phyloP scores from a whole-genome alignment of 2,329 filamentous ascomycete genomes.

The Diplodia corticola region DNA sequence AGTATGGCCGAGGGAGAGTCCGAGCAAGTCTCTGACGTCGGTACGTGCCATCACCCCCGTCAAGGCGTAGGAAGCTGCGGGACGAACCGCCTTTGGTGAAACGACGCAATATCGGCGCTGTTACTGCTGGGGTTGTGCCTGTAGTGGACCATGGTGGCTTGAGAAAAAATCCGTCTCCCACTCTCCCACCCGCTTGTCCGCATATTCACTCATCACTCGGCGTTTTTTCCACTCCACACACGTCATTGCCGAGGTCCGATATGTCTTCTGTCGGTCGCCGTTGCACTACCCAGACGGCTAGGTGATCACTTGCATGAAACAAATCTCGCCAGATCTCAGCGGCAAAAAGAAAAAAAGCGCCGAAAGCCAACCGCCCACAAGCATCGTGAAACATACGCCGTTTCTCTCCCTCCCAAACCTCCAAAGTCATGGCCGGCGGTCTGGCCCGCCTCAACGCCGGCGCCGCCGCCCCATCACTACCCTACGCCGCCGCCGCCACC shows the following conservation, averaged over 20 bases:
- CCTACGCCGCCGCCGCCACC: background rate
- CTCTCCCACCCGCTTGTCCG: background rate
- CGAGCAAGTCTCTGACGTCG: background rate
- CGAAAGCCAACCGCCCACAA: too few species aligned
- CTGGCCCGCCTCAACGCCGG: background rate
- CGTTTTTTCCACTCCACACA: background rate
- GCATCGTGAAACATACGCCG: background rate
- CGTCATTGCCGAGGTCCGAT: constrained; percentile 6
- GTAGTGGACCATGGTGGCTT: background rate
- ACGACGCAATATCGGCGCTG: background rate
- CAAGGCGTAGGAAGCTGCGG: constrained; percentile 1
- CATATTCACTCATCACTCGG: background rate
- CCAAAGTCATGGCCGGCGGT: background rate
- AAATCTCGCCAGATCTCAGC: too few species aligned
- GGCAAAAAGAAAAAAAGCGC: too few species aligned
- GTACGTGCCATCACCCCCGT: background rate
- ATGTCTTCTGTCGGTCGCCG: background rate
- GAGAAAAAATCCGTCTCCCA: background rate
- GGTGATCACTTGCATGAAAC: background rate
- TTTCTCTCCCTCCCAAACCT: background rate
- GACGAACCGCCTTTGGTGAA: constrained; percentile 13
- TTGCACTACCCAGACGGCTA: background rate
- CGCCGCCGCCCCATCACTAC: background rate
- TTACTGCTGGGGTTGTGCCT: background rate
- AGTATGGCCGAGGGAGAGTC: background rate